Percentiles rank a stretch among this genome's conserved stretches.
Evolutionary conservation across 1,284 basidiomycete genomes (phyloP).

Genomic region (Schizophyllum amplum): DNA sequence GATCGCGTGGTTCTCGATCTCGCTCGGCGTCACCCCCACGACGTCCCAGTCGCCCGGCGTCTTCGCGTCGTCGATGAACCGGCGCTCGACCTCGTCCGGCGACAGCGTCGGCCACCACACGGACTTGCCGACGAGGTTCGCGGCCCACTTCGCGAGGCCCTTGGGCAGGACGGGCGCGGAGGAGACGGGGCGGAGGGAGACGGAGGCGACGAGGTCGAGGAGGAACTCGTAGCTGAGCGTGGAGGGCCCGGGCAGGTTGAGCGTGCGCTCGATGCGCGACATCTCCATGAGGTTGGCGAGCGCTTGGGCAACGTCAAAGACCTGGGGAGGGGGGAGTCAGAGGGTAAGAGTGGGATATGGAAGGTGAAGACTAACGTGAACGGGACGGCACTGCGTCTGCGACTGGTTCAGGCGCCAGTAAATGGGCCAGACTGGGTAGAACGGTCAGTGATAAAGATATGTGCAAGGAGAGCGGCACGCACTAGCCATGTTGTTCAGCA

Average conservation of each 20-base stretch:
- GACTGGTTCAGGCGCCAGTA: slow-evolving; percentile 92
- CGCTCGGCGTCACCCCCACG: slow-evolving; percentile 67
- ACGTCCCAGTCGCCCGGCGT: slow-evolving; percentile 56
- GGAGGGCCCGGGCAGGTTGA: slow-evolving; percentile 86
- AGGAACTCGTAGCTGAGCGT: slow-evolving; percentile 84
- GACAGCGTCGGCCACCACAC: slow-evolving; percentile 92
- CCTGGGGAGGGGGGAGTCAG: slow-evolving; percentile 38
- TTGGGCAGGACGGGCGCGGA: slow-evolving; percentile 75
- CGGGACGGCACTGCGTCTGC: slow-evolving; percentile 82
- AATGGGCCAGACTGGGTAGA: slow-evolving; percentile 75
- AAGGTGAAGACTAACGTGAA: slow-evolving; percentile 71
- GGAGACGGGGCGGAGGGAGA: slow-evolving; percentile 72
- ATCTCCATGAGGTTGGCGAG: slow-evolving; percentile 72
- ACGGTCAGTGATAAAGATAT: slow-evolving; percentile 10
- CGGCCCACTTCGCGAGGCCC: slow-evolving; percentile 56
- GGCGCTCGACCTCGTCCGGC: slow-evolving; percentile 86
- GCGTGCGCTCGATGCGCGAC: slow-evolving; percentile 52
- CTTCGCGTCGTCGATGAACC: slow-evolving; percentile 81
- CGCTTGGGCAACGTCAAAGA: slow-evolving; percentile 90
- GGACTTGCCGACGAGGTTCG: slow-evolving; percentile 55
- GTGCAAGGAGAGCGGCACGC: slow-evolving; percentile 28
- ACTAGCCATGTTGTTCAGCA: slow-evolving; percentile 91
- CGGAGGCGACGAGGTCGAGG: slow-evolving; percentile 71
- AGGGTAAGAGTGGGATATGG: slow-evolving; percentile 3
- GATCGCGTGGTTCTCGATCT: slow-evolving; percentile 87